Percentiles rank a stretch among this genome's conserved stretches.
Evolutionary conservation across 192 early-diverging fungal genomes (phyloP).

Genomic region (Lobulomyces angularis): DNA sequence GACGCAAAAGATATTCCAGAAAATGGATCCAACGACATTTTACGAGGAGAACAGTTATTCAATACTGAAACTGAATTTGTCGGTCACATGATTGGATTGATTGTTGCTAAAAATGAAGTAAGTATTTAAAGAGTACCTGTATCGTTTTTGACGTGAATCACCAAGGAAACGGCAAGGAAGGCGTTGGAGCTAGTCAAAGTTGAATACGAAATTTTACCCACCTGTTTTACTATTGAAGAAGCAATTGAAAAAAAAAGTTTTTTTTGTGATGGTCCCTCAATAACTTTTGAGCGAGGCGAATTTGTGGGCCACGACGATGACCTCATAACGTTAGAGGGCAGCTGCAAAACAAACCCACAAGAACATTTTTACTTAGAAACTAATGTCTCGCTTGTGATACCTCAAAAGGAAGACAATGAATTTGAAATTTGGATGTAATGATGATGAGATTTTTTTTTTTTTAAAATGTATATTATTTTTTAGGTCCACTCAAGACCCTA

Average conservation of each 20-base stretch:
- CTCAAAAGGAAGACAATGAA: slow-evolving; percentile 63
- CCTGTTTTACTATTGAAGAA: slow-evolving; percentile 65
- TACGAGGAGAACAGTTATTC: slow-evolving; percentile 66
- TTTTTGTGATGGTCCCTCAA: slow-evolving; percentile 23
- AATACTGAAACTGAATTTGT: slow-evolving; percentile 50
- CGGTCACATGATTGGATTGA: slow-evolving; percentile 68
- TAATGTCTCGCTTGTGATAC: slow-evolving; percentile 51
- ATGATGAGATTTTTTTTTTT: too few species aligned
- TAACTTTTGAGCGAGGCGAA: slow-evolving; percentile 15
- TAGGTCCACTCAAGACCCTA: slow-evolving; percentile 65
- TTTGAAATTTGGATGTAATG: too few species aligned
- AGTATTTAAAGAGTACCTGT: too few species aligned
- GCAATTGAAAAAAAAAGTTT: slow-evolving; percentile 56
- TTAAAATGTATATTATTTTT: too few species aligned
- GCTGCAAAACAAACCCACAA: slow-evolving; percentile 28
- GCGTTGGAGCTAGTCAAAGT: slow-evolving; percentile 61
- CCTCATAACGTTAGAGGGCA: slow-evolving; percentile 18
- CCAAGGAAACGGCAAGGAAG: slow-evolving; percentile 48
- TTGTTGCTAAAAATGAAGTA: slow-evolving; percentile 63
- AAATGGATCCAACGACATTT: slow-evolving; percentile 19
- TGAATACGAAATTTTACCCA: slow-evolving; percentile 56
- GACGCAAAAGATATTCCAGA: slow-evolving; percentile 58
- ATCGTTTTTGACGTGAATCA: too few species aligned
- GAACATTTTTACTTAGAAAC: slow-evolving; percentile 90
- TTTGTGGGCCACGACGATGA: too few species aligned